phyloP scores from a whole-genome alignment of 768 basidiomycete genomes.

The Lentinula lateritia region DNA sequence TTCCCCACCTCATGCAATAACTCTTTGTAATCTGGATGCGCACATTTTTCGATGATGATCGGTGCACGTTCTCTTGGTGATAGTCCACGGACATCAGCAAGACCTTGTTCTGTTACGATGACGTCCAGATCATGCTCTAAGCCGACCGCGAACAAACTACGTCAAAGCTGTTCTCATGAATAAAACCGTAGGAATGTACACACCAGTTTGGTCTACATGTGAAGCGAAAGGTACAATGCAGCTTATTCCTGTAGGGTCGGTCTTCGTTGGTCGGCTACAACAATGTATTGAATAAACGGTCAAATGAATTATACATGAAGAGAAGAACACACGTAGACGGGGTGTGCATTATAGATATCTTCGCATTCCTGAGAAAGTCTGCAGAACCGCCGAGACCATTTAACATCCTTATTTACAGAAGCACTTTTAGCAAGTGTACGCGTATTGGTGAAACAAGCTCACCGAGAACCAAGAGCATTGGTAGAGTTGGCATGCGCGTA shows the following conservation, averaged over 20 bases:
- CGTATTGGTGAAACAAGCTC: neutral
- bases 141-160: neutral
- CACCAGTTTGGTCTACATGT: slow-evolving; percentile 44
- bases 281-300: neutral
- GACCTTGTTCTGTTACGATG: slow-evolving; percentile 43
- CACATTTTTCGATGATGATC: slow-evolving; percentile 41
- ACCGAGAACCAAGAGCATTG: slow-evolving; percentile 38
- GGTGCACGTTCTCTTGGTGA: slow-evolving; percentile 42
- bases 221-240: slow-evolving; percentile 45
- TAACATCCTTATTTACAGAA: slow-evolving; percentile 28
- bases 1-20: slow-evolving; percentile 29
- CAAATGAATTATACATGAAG: neutral
- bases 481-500: slow-evolving; percentile 50
- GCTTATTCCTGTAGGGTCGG: slow-evolving; percentile 42
- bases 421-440: neutral
- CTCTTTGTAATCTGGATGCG: slow-evolving; percentile 41
- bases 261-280: slow-evolving; percentile 38
- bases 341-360: slow-evolving; percentile 47
- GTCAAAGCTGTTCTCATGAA: neutral
- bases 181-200: slow-evolving; percentile 3
- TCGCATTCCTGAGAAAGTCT: slow-evolving; percentile 44
- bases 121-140: slow-evolving; percentile 44
- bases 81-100: slow-evolving; percentile 41
- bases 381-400: slow-evolving; percentile 45
- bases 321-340: slow-evolving; percentile 29